A percentile compares a stretch with the other conserved stretches of the same genome.
phyloP scores from a whole-genome alignment of 1,284 basidiomycete species.

The Tetrapyrgos nigripes region DNA sequence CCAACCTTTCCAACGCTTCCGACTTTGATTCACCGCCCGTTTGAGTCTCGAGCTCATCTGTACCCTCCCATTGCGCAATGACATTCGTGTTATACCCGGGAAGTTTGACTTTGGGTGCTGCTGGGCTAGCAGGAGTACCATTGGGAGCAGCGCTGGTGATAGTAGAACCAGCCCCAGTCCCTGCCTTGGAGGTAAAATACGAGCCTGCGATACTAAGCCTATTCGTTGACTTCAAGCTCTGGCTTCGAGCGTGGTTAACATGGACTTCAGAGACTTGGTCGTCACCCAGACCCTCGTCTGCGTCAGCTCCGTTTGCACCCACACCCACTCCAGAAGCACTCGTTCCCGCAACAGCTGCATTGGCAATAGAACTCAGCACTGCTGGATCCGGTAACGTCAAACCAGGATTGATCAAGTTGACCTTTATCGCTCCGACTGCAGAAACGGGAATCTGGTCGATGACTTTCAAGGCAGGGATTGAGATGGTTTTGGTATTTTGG shows the following conservation, averaged over 20 bases:
- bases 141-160: neutral
- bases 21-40: conserved; percentile 7
- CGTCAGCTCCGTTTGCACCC: neutral
- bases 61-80: conserved; percentile 29
- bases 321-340: neutral
- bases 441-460: conserved; percentile 44
- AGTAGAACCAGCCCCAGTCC: neutral
- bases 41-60: conserved; percentile 23
- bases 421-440: conserved; percentile 35
- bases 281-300: neutral
- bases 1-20: conserved; percentile 15
- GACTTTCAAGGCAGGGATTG: conserved; percentile 35
- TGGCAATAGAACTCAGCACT: too few relatives aligned
- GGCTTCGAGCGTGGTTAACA: too few relatives aligned
- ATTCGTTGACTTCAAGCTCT: too few relatives aligned
- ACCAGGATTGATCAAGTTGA: conserved; percentile 38
- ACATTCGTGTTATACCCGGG: conserved; percentile 21
- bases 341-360: too few relatives aligned
- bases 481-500: conserved; percentile 10
- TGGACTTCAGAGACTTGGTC: too few relatives aligned
- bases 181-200: neutral
- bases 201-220: neutral
- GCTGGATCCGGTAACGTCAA: conserved; percentile 22
- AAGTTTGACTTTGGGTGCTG: conserved; percentile 6
- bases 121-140: neutral